Conservation (phyloP, 2,329 filamentous ascomycete genomes). For the Xylaria sp. region DNA sequence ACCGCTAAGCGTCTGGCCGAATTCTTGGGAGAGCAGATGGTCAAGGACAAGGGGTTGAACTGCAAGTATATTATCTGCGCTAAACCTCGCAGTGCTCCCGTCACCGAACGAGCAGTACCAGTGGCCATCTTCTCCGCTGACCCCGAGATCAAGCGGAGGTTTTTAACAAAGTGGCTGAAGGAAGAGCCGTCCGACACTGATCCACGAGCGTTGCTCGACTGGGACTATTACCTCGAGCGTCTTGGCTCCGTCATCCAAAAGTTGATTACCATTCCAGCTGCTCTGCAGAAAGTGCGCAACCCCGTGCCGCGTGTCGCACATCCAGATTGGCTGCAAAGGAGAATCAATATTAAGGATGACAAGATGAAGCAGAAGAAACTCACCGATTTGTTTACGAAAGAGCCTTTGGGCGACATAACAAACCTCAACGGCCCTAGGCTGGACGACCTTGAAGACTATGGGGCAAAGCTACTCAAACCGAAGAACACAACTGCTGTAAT, state of each 20-base stretch:
- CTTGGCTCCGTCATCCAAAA: slow-evolving; percentile 98
- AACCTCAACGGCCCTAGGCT: slow-evolving; percentile 62
- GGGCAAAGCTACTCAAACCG: slow-evolving; percentile 68
- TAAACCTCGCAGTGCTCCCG: slow-evolving; percentile 82
- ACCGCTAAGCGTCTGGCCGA: slow-evolving; percentile 94
- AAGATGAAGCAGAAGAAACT: slow-evolving; percentile 99
- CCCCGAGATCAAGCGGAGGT: slow-evolving; percentile 82
- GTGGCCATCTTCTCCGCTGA: slow-evolving; percentile 98
- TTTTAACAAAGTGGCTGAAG: slow-evolving; percentile 92
- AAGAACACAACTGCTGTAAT: slow-evolving; percentile 62
- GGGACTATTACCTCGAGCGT: slow-evolving; percentile 96
- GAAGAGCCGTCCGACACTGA: slow-evolving; percentile 93
- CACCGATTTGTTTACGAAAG: slow-evolving; percentile 83
- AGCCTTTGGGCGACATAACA: slow-evolving; percentile 74
- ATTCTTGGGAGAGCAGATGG: slow-evolving; percentile 97
- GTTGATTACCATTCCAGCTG: slow-evolving; percentile 96
- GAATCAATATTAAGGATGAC: slow-evolving; percentile 95
- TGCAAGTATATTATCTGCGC: slow-evolving; percentile 99
- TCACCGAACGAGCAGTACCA: slow-evolving; percentile 92
- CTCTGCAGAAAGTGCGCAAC: slow-evolving; percentile 92
- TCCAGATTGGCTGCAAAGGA: slow-evolving; percentile 93
- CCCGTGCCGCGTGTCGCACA: slow-evolving; percentile 92
- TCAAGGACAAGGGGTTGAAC: slow-evolving; percentile 98
- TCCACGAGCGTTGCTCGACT: slow-evolving; percentile 87
- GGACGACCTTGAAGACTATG: slow-evolving; percentile 83